Conservation (phyloP, 306 rosid genomes). For the Purshia tridentata region DNA sequence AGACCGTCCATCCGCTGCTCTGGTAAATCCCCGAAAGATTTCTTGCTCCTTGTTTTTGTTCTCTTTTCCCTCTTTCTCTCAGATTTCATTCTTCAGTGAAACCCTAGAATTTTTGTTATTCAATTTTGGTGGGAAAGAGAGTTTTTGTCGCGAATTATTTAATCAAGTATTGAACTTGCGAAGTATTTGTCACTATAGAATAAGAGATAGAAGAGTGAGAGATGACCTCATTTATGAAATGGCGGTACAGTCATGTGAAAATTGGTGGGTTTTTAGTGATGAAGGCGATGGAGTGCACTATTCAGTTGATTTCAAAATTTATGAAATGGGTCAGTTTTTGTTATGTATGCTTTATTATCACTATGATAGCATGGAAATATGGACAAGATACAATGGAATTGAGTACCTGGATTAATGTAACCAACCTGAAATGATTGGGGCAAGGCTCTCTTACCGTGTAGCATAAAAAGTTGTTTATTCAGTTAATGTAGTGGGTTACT, state of each 20-base stretch:
- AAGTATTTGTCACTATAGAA: background rate
- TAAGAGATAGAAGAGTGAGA: background rate
- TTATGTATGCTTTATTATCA: background rate
- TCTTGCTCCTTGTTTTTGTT: background rate
- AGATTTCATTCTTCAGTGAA: background rate
- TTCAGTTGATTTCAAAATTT: background rate
- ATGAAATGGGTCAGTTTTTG: background rate
- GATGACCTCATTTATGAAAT: background rate
- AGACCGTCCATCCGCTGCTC: conserved; percentile 1
- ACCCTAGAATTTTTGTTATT: conserved; percentile 7
- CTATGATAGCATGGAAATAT: background rate
- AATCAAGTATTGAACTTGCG: background rate
- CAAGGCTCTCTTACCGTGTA: background rate
- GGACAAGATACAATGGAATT: background rate
- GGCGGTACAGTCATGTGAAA: background rate
- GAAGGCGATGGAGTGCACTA: background rate
- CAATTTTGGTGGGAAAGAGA: background rate
- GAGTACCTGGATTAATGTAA: background rate
- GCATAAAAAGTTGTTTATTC: background rate
- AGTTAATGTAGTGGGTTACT: background rate
- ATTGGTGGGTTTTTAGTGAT: conserved; percentile 1
- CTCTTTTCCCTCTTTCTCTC: background rate
- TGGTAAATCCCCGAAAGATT: background rate
- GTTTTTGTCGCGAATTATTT: background rate
- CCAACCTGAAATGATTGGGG: background rate